Base-by-base conservation (phyloP, 2,329 filamentous ascomycete species). In the Xylaria sp. region DNA sequence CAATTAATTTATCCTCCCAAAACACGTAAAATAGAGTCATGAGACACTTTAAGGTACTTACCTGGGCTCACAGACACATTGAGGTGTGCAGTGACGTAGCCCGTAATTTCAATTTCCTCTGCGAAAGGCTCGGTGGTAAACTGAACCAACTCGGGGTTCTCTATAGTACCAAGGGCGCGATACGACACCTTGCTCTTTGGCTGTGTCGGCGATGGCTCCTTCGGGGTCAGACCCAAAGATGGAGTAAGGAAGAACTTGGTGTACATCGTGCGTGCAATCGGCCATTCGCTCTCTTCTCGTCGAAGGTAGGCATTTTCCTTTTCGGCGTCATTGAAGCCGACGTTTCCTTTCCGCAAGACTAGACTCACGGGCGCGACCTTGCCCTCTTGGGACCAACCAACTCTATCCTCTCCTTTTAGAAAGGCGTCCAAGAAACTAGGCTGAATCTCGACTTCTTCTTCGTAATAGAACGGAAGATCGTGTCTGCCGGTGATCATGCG, bases 381-480 rank as follows among this genome's bases (percentile, higher is more conserved):
- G 29, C 89, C 87, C 11, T 55, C 53, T n/a, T 55, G 53, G 15
- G 53, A 55, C 88, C 89, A 91, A n/a, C 88, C 88, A 0, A 81
- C 81, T 0, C 81, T 79, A 71, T 92, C 90, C 0, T 92, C 83
- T 1, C 83, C 87, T 71, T 92, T 92, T 39, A 93, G 82, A 73
- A 93, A 93, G 0, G 90, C 90, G 65, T 92, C 88, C 0, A 92
- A 79, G 75, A 93, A 93, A 69, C 85, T 87, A 53, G 81, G 83
- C 73, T 92, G 90, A 0, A 92, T 71, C 67, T 90, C 87, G 0
- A 91, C 89, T 68, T 92, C 88, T 54, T 92, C 87, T 0, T 84
- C 77, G 74, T 92, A 91, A 78, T 92, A 93, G 75, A 92, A 92
- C 0, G 90, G 90, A 1, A 92, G 80, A 71, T 92, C 90, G 68